These are phyloP conservation scores for Atkinsonella hypoxylon DNA, from an alignment of 2,329 filamentous ascomycete species.

Conservation along the genomic window DNA sequence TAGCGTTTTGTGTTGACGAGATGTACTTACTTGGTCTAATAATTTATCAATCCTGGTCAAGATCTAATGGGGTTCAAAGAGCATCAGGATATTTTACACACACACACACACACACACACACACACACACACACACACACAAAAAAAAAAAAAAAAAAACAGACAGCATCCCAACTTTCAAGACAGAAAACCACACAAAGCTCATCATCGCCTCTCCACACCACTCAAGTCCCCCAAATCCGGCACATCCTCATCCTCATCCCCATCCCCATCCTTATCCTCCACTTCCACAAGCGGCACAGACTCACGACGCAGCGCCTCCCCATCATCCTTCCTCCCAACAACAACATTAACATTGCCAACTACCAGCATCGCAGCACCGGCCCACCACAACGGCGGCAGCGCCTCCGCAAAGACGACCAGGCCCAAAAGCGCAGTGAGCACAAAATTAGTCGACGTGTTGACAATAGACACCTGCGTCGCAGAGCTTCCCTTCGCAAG, in stretches of 20 bases:
- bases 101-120: no score
- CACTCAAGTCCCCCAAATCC: conserved; percentile 19
- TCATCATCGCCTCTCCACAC: conserved; percentile 4
- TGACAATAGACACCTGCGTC: conserved; percentile 70
- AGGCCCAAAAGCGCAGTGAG: conserved; percentile 61
- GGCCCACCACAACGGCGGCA: conserved; percentile 66
- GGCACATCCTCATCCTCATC: conserved; percentile 22
- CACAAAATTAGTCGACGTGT: conserved; percentile 73
- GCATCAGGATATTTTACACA: no score
- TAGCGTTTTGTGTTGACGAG: no score
- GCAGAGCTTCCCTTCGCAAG: conserved; percentile 64
- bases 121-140: no score
- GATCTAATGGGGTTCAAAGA: no score
- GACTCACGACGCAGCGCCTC: conserved; percentile 14
- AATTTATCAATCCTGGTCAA: no score
- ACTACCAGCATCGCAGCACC: conserved; percentile 61
- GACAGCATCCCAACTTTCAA: not conserved
- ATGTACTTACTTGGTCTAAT: no score
- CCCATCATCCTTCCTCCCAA: conserved; percentile 52
- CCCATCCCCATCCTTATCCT: conserved; percentile 9
- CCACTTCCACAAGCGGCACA: conserved; percentile 12
- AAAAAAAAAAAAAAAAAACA: no score
- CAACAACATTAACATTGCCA: conserved; percentile 71
- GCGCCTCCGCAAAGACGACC: conserved; percentile 56
- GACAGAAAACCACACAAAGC: not conserved